Base-by-base conservation (phyloP, 169 alveolate species). In the Babesia microti region DNA sequence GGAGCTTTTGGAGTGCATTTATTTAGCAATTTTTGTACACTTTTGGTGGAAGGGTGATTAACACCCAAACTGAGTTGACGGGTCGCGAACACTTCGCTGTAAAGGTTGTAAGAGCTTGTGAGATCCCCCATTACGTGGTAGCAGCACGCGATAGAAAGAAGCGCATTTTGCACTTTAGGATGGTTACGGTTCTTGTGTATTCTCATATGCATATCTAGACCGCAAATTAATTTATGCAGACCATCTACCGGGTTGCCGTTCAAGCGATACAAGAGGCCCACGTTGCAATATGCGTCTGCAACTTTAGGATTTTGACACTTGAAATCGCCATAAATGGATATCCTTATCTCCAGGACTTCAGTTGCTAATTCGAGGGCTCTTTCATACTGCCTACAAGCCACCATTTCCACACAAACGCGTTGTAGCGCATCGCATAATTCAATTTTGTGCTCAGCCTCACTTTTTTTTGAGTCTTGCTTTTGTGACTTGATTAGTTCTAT, bases 151-250 rank as follows among this genome's bases (percentile, higher is more conserved):
- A 82, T 60, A 39, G 90, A 81, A 36, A 82, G 60, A 28, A 82
- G 56, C 18, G 68, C 60, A 40, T 82, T 83, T 51, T 82, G 90
- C 26, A 82, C 81, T 48, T 67, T 44, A 2, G 79, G 72, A 33
- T 71, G 80, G 14, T 68, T 70, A 22, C 89, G 59, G 26, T 78
- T 74, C 61, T 67, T 56, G 40, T 58, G 72, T 2, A 82, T 74
- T 44, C 87, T 59, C 90, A 82, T 82, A 48, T 76, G 59, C 89
- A 82, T 79, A 56, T 82, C 90, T 27, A 82, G 63, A 22, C 89
- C 88, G 18, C 72, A 61, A 61, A 82, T 52, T 41, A 79, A 55
- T 35, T 82, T 54, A 43, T 82, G 90, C 28, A 69, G 52, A 22
- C 85, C 78, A 33, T 79, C 85, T 21, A 78, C 17, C 14, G 84